Evolutionary conservation across 163 green algal species (phyloP).

Genomic region (Chloromonas sp.): DNA sequence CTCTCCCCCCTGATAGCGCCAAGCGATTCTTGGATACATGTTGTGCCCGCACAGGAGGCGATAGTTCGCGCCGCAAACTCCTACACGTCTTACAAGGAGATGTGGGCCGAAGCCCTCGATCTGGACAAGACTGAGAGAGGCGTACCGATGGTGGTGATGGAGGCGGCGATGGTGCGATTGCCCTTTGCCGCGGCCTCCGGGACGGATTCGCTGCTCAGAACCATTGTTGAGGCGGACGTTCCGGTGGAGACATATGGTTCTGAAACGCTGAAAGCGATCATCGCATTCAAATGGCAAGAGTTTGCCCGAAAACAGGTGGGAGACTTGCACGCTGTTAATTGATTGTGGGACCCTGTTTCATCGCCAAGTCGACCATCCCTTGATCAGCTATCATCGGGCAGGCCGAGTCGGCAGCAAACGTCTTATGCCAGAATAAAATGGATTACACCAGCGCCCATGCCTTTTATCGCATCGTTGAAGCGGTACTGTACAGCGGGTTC

Average conservation of each 20-base stretch:
- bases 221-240: slow-evolving; percentile 27
- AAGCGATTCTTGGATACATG: too few relatives aligned
- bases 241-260: slow-evolving; percentile 28
- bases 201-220: slow-evolving; percentile 23
- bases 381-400: too few relatives aligned
- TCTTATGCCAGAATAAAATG: too few relatives aligned
- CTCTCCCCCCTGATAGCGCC: too few relatives aligned
- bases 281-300: slow-evolving; percentile 29
- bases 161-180: slow-evolving; percentile 34
- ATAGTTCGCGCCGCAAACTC: slow-evolving; percentile 19
- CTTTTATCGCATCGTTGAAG: too few relatives aligned
- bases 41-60: not conserved
- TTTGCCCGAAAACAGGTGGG: slow-evolving; percentile 20
- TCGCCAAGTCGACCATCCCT: too few relatives aligned
- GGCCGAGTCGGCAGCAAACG: too few relatives aligned
- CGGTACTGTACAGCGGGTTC: too few relatives aligned
- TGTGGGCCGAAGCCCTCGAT: slow-evolving; percentile 21
- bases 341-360: too few relatives aligned
- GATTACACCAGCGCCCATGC: too few relatives aligned
- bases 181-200: slow-evolving; percentile 19
- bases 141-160: slow-evolving; percentile 10
- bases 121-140: not conserved
- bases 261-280: slow-evolving; percentile 23
- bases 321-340: too few relatives aligned
- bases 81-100: slow-evolving; percentile 34